These are phyloP conservation scores for Cladobotryum mycophilum DNA, from an alignment of 2,329 filamentous ascomycete genomes.

Conservation along the genomic window DNA sequence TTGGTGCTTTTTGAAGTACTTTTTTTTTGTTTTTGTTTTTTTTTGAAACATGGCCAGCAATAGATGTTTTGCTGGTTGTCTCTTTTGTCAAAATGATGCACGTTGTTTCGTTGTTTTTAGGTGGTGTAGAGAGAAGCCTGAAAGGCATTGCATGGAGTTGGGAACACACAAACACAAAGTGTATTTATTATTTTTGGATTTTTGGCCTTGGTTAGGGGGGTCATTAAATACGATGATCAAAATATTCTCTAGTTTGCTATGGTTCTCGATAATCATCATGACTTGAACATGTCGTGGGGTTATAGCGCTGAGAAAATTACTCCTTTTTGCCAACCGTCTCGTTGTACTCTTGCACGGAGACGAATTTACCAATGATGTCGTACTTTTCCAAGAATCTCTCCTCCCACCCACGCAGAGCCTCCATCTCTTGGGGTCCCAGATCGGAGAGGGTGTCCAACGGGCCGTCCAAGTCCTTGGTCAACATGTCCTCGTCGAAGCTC, in stretches of 20 bases:
- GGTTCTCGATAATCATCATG: not conserved
- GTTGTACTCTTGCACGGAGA: constrained; percentile 43
- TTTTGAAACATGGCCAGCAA: not conserved
- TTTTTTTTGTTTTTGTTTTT: constrained; percentile 15
- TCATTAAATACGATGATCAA: too few relatives aligned
- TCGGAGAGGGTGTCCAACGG: constrained; percentile 72
- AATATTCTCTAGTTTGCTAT: constrained; percentile 15
- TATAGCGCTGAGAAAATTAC: not conserved
- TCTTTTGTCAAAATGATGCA: constrained; percentile 1
- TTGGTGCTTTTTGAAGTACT: constrained; percentile 1
- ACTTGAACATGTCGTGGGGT: not conserved
- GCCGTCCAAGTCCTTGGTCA: constrained; percentile 82
- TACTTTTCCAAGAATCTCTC: constrained; percentile 93
- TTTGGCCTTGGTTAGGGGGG: not conserved
- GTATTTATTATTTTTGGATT: constrained; percentile 11
- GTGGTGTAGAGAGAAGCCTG: constrained; percentile 9
- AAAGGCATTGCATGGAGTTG: constrained; percentile 31
- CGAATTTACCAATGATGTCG: constrained; percentile 82
- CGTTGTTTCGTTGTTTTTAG: constrained; percentile 10
- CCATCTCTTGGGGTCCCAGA: constrained; percentile 67
- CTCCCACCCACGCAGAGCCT: constrained; percentile 85
- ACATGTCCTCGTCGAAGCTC: constrained; percentile 91
- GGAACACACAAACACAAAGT: constrained; percentile 10
- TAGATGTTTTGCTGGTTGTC: too few relatives aligned
- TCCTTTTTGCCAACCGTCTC: constrained; percentile 9